A percentile compares a stretch with the other conserved stretches of the same genome.
Evolutionary conservation across 768 basidiomycete species (phyloP).

Genomic region (Suillus luteus): DNA sequence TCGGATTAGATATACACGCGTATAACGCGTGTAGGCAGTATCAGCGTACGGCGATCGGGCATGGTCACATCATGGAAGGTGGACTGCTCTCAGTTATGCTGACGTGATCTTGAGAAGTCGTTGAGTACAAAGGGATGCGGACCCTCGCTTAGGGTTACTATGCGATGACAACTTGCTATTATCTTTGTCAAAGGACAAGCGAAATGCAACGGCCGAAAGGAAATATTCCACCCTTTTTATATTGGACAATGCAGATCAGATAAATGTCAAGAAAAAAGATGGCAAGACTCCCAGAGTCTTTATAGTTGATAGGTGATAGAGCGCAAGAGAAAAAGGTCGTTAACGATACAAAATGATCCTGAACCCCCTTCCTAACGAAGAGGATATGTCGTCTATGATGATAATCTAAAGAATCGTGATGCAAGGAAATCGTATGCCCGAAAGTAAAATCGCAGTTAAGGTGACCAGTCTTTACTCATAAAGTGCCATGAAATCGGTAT

Average conservation of each 20-base stretch:
- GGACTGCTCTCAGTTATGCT: neutral
- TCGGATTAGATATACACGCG: neutral
- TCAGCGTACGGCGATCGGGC: neutral
- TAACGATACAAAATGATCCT: constrained; percentile 25
- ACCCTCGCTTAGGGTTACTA: neutral
- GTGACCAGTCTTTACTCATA: constrained; percentile 47
- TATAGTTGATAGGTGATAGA: constrained; percentile 8
- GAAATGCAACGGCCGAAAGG: neutral
- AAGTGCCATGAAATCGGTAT: constrained; percentile 64
- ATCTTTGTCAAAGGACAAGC: neutral
- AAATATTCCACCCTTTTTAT: neutral
- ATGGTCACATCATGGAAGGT: neutral
- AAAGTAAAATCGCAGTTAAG: constrained; percentile 30
- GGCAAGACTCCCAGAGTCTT: neutral
- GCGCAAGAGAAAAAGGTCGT: constrained; percentile 12
- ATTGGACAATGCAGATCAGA: neutral
- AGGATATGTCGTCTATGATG: constrained; percentile 11
- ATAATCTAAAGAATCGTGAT: constrained; percentile 10
- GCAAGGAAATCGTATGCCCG: constrained; percentile 4
- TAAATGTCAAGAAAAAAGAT: neutral
- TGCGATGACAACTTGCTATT: neutral
- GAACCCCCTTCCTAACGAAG: constrained; percentile 20
- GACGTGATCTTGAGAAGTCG: neutral
- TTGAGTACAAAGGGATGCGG: too few relatives aligned
- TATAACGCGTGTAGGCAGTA: neutral